These are phyloP conservation scores for Vanilla planifolia DNA, from an alignment of 106 monocot species.

Conservation along the genomic window DNA sequence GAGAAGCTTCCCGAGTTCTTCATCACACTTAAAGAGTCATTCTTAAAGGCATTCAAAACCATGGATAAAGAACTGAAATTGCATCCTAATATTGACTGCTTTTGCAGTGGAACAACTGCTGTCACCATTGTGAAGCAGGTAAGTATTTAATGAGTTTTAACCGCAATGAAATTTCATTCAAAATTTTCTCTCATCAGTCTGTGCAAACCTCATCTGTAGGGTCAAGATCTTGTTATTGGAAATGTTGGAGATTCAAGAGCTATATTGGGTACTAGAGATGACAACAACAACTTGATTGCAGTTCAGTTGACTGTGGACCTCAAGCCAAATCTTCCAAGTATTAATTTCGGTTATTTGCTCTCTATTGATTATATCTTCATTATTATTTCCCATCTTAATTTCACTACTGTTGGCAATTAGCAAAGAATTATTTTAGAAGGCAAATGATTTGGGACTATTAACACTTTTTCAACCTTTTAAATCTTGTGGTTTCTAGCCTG, in stretches of 20 bases:
- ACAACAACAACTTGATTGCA: constrained; percentile 11
- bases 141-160: not conserved
- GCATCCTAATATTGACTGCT: constrained; percentile 49
- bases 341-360: not conserved
- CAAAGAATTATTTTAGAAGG: not conserved
- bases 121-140: constrained; percentile 77
- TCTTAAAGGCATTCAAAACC: constrained; percentile 48
- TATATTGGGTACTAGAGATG: constrained; percentile 26
- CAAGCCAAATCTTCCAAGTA: constrained; percentile 32
- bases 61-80: constrained; percentile 63
- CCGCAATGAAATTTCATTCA: not conserved
- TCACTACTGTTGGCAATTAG: not conserved
- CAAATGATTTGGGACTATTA: too few species aligned
- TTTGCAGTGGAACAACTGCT: constrained; percentile 76
- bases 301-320: constrained; percentile 30
- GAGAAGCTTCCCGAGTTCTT: constrained; percentile 24
- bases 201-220: constrained; percentile 1
- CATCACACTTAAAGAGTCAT: constrained; percentile 25
- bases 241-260: constrained; percentile 28
- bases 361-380: not conserved
- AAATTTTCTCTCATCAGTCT: not conserved
- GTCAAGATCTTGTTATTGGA: constrained; percentile 28
- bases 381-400: not conserved
- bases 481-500: too few species aligned
- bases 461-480: too few species aligned